phyloP scores from a whole-genome alignment of 2,329 filamentous ascomycete genomes.

The Penicillium digitatum region DNA sequence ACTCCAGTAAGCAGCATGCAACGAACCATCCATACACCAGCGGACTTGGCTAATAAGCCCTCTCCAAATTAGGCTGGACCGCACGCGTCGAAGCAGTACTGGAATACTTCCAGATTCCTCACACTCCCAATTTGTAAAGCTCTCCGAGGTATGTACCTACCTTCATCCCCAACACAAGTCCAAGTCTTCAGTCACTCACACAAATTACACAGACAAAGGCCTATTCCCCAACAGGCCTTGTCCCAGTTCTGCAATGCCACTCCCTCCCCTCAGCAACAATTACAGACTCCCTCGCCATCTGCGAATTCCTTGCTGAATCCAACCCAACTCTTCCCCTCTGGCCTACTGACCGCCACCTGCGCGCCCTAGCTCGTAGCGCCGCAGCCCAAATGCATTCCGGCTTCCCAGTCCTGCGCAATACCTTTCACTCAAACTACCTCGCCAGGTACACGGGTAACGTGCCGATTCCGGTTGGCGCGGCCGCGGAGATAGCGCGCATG shows the following conservation, averaged over 20 bases:
- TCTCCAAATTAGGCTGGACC: conserved; percentile 31
- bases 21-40: background rate
- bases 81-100: conserved; percentile 32
- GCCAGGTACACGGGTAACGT: conserved; percentile 32
- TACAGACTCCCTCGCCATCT: conserved; percentile 33
- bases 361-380: conserved; percentile 32
- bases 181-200: background rate
- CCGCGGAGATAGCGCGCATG: conserved; percentile 25
- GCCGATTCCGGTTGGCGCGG: conserved; percentile 24
- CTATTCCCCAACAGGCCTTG: conserved; percentile 29
- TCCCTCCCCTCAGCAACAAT: conserved; percentile 23
- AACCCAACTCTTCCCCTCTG: conserved; percentile 29
- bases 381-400: conserved; percentile 37
- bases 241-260: conserved; percentile 27
- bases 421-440: conserved; percentile 30
- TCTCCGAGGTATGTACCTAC: conserved; percentile 23
- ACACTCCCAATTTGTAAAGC: conserved; percentile 23
- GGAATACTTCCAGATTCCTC: conserved; percentile 35
- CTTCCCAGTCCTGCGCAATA: conserved; percentile 25
- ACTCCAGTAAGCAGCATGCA: conserved; percentile 28
- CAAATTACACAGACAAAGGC: conserved; percentile 17
- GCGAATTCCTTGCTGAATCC: conserved; percentile 34
- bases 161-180: background rate
- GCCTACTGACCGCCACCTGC: conserved; percentile 32
- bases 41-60: background rate